Conservation (phyloP, 2,329 filamentous ascomycete species). For the Fusarium illudens region DNA sequence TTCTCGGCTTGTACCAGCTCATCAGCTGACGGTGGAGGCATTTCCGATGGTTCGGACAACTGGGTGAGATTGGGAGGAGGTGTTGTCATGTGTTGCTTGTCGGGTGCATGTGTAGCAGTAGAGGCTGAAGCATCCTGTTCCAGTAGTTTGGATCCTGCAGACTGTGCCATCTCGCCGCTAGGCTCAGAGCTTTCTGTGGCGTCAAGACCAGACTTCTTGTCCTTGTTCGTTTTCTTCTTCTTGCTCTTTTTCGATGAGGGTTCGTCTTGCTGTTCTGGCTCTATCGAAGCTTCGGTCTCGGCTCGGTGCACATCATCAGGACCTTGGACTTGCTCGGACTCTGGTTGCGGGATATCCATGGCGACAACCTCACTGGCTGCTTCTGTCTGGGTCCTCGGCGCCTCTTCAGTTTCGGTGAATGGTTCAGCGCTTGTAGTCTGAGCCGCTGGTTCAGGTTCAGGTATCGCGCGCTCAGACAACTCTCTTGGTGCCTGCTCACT, state of each 20-base stretch:
- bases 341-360: neutral
- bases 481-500: neutral
- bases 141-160: neutral
- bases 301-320: neutral
- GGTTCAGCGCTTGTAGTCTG: neutral
- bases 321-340: neutral
- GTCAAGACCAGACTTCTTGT: neutral
- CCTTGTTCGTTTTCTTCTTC: conserved; percentile 5
- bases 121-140: neutral
- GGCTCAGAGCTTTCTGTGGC: neutral
- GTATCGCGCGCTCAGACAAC: neutral
- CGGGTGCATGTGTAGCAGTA: neutral
- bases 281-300: neutral
- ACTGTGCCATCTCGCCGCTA: neutral
- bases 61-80: neutral
- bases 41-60: neutral
- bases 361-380: neutral
- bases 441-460: neutral
- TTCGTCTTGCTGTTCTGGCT: neutral
- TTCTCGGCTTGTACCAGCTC: neutral
- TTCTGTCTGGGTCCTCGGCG: neutral
- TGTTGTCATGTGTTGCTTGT: neutral
- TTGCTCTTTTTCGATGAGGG: conserved; percentile 14
- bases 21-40: neutral
- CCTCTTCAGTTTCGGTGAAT: neutral